Conservation (phyloP, 768 basidiomycete species). For the Lactarius sanguifluus region DNA sequence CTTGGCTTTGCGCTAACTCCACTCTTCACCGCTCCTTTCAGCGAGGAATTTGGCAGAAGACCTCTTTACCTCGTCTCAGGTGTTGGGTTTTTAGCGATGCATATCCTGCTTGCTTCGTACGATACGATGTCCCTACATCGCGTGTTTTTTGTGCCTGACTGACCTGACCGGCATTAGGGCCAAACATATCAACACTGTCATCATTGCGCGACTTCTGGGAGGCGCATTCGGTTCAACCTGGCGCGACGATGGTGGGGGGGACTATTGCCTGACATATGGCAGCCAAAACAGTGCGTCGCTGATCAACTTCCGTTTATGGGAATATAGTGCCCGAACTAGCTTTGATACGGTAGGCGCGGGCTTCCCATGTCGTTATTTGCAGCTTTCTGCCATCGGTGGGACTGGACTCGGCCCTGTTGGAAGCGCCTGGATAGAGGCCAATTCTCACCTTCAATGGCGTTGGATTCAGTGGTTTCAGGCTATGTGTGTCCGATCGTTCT, state of each 20-base stretch:
- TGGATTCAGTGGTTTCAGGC: slow-evolving; percentile 85
- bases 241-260: slow-evolving; percentile 73
- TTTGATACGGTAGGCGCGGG: slow-evolving; percentile 55
- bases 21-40: slow-evolving; percentile 64
- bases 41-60: slow-evolving; percentile 70
- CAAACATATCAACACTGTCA: slow-evolving; percentile 57
- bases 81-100: slow-evolving; percentile 51
- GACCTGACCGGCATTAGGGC: slow-evolving; percentile 34
- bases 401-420: slow-evolving; percentile 63
- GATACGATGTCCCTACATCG: slow-evolving; percentile 30
- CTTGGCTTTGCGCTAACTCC: slow-evolving; percentile 64
- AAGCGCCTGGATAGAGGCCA: slow-evolving; percentile 67
- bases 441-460: slow-evolving; percentile 60
- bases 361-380: slow-evolving; percentile 78
- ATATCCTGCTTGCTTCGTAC: slow-evolving; percentile 47
- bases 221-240: slow-evolving; percentile 69
- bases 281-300: slow-evolving; percentile 50
- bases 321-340: not conserved
- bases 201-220: slow-evolving; percentile 61
- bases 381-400: slow-evolving; percentile 54
- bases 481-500: slow-evolving; percentile 44
- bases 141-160: not conserved
- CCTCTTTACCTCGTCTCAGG: slow-evolving; percentile 56
- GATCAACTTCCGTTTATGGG: not conserved
- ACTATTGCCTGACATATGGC: slow-evolving; percentile 72